Percentiles rank a stretch among this genome's conserved stretches.
These are phyloP conservation scores for Stephania yunnanensis DNA, from an alignment of 164 flowering plant genomes.

Conservation along the genomic window DNA sequence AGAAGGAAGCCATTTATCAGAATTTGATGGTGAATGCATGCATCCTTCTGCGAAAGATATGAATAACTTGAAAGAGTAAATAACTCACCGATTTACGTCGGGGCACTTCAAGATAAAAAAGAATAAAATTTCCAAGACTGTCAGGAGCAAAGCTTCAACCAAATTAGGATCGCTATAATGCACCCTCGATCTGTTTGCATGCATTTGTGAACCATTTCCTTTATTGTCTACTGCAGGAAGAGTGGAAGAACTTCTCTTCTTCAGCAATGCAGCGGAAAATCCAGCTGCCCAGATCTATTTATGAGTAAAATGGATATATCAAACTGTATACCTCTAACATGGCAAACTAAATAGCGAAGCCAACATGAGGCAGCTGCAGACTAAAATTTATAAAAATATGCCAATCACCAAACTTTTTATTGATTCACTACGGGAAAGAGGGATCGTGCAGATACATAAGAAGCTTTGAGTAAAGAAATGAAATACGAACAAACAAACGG, in stretches of 20 bases:
- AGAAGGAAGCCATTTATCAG: neutral
- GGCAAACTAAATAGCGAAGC: conserved; percentile 6
- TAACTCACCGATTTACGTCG: conserved; percentile 51
- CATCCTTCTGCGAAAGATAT: neutral
- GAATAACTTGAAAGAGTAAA: neutral
- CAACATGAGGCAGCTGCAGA: conserved; percentile 4
- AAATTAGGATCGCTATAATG: conserved; percentile 34
- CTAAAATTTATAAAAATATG: too few species aligned
- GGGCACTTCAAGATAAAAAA: conserved; percentile 49
- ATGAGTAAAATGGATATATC: conserved; percentile 4
- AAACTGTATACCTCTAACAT: neutral
- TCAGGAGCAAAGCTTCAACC: conserved; percentile 43
- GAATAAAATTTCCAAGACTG: conserved; percentile 58
- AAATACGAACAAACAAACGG: neutral
- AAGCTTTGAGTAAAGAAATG: neutral
- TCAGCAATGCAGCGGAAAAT: conserved; percentile 76
- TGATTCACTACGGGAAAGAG: neutral
- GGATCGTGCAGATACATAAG: neutral
- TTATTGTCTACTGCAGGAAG: conserved; percentile 21
- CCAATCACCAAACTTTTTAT: neutral
- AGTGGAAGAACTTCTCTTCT: conserved; percentile 57
- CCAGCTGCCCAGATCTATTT: conserved; percentile 97
- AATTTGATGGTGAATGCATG: neutral
- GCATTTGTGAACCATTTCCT: conserved; percentile 19
- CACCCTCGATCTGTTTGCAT: conserved; percentile 19